Evolutionary conservation across 2,329 filamentous ascomycete species (phyloP), one percentile per base, ranked within the genome.

Genomic region (Aspergillus sp.): DNA sequence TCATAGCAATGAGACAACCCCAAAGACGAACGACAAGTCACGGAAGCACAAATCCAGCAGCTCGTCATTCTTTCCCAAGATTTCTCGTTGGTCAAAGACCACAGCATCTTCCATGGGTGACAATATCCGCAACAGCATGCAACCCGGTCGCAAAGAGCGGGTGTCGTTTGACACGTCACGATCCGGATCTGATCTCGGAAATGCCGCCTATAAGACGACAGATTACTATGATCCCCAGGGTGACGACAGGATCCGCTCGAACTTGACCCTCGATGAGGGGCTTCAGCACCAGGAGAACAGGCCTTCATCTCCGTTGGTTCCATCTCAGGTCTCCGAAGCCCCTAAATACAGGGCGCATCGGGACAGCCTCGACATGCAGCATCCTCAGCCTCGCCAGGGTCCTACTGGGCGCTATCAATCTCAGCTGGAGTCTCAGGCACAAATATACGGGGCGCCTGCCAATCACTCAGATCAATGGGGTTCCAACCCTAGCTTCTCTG

Each of bases 1-100:
- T 79, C 89, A 87, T 59, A 93, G 91, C 79, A 89, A 87, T 59
- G 93, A 96, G 64, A 91, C 93, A 64, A 96, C 92, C 0, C 91
- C 92, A 11, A 84, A 78, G 66, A 79, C 76, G 23, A 88, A 86
- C 1, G 89, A 92, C 6, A 92, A 91, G 77, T 85, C 87, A 64
- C 91, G 91, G 76, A 97, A 96, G 80, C 91, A 96, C 80, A 96
- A 96, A 76, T 94, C 92, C 1, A 90, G 86, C 72, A 88, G 88
- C 61, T 95, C 92, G 0, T 92, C 91, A 0, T 83, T 88, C 82
- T 91, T 96, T 64, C 93, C 93, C 25, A 97, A 96, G 81, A 93
- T 97, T 65, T 98, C 95, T 6, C 87, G 95, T 48, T 99, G 95
- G 95, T 98, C 94, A 0, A 95, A 96, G 79, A 98, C 94, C 2